Conservation (phyloP, 495 filamentous ascomycete genomes). For the Podospora bellae-mahoneyi region DNA sequence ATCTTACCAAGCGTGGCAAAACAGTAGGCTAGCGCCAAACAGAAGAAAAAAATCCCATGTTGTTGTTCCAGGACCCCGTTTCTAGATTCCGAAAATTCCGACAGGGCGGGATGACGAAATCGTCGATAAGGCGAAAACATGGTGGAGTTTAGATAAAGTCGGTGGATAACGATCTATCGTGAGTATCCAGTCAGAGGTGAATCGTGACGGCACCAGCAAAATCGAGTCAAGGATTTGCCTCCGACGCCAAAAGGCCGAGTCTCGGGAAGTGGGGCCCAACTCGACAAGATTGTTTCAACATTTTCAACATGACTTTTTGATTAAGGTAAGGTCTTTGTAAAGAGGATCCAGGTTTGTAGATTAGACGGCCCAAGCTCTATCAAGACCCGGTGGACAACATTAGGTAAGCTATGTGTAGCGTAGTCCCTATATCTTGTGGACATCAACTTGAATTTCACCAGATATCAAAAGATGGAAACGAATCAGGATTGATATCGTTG, state of each 20-base stretch:
- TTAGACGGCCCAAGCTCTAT: too few species aligned
- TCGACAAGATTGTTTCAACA: neutral
- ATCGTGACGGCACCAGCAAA: neutral
- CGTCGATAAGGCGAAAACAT: neutral
- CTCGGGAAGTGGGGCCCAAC: neutral
- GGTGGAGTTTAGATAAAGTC: neutral
- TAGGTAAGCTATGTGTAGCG: too few species aligned
- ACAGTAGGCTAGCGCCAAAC: neutral
- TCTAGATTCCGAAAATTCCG: neutral
- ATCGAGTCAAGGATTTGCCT: neutral
- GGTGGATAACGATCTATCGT: neutral
- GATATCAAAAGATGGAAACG: too few species aligned
- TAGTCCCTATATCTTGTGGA: too few species aligned
- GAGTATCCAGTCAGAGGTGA: too few species aligned
- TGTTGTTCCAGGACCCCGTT: neutral
- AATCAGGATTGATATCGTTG: too few species aligned
- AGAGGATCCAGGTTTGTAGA: too few species aligned
- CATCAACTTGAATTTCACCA: too few species aligned
- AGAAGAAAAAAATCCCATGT: neutral
- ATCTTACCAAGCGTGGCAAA: neutral
- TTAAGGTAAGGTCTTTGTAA: too few species aligned
- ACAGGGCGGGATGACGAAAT: neutral
- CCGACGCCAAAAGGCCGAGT: neutral
- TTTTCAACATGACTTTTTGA: neutral
- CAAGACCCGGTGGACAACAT: too few species aligned